These are phyloP conservation scores for Porcisia hertigi DNA, from an alignment of 208 protist species.

Conservation along the genomic window DNA sequence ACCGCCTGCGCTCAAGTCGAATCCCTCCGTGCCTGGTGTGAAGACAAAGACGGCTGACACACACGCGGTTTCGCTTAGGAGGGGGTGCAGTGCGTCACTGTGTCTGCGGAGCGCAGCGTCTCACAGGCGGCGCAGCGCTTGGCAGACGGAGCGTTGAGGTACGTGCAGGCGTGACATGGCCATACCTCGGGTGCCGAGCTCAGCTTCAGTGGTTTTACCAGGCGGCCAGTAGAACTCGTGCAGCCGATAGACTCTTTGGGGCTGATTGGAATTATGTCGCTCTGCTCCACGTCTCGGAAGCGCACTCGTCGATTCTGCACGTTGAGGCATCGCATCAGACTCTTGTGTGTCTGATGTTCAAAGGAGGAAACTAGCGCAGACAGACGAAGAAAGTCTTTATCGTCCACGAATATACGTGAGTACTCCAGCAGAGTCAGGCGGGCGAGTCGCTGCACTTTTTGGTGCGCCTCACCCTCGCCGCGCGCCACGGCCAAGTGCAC, in stretches of 20 bases:
- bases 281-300: conserved; percentile 53
- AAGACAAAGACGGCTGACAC: conserved; percentile 1
- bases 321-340: conserved; percentile 78
- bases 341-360: conserved; percentile 68
- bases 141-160: conserved; percentile 60
- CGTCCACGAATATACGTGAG: conserved; percentile 85
- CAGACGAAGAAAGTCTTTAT: conserved; percentile 56
- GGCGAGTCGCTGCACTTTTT: conserved; percentile 60
- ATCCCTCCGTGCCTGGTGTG: neutral
- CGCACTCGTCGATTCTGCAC: conserved; percentile 62
- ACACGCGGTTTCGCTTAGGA: conserved; percentile 8
- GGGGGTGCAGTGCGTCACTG: conserved; percentile 5
- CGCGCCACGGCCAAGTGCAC: conserved; percentile 55
- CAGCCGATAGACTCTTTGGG: conserved; percentile 39
- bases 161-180: conserved; percentile 77
- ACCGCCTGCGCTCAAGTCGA: neutral
- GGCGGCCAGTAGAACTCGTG: conserved; percentile 14
- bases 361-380: conserved; percentile 50
- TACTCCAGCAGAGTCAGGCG: conserved; percentile 85
- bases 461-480: conserved; percentile 51
- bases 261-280: conserved; percentile 75
- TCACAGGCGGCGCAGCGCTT: conserved; percentile 65
- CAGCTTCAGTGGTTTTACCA: conserved; percentile 30
- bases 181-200: conserved; percentile 54
- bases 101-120: conserved; percentile 33